Conservation (phyloP, 345 rosid genomes). For the Cardamine chenopodiifolia region DNA sequence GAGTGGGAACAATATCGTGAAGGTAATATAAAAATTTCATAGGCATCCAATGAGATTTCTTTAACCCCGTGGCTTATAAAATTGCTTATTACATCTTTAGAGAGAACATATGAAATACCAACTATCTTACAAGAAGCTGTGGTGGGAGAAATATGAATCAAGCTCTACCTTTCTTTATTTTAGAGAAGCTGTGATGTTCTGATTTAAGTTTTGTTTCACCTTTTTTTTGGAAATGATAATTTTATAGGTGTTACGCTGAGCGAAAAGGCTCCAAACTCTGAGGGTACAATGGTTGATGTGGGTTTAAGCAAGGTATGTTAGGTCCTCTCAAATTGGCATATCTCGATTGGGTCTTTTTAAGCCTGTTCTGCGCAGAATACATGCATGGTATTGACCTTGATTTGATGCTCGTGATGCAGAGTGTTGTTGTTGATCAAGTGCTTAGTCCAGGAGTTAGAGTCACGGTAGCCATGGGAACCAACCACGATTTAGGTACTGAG, state of each 20-base stretch:
- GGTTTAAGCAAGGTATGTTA: slow-evolving; percentile 77
- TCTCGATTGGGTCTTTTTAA: background rate
- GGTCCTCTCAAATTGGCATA: background rate
- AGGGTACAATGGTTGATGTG: slow-evolving; percentile 74
- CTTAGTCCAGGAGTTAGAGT: slow-evolving; percentile 82
- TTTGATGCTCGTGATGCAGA: slow-evolving; percentile 54
- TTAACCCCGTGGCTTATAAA: background rate
- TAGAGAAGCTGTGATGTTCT: background rate
- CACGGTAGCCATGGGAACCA: slow-evolving; percentile 84
- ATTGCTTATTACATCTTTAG: background rate
- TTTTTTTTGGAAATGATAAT: slow-evolving; percentile 21
- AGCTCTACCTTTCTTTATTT: background rate
- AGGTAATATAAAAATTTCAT: slow-evolving; percentile 50
- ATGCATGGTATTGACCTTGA: slow-evolving; percentile 10
- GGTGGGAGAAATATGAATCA: background rate
- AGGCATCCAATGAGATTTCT: slow-evolving; percentile 2
- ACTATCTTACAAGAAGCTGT: slow-evolving; percentile 1
- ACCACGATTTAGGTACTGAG: slow-evolving; percentile 63
- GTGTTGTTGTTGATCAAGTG: slow-evolving; percentile 63
- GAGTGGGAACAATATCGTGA: slow-evolving; percentile 91
- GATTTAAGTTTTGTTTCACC: background rate
- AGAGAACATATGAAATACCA: background rate
- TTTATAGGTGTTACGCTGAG: slow-evolving; percentile 70
- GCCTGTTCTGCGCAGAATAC: background rate
- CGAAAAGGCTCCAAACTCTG: slow-evolving; percentile 53